phyloP scores from a whole-genome alignment of 352 stramenopile genomes.

The Globisporangium parvum region DNA sequence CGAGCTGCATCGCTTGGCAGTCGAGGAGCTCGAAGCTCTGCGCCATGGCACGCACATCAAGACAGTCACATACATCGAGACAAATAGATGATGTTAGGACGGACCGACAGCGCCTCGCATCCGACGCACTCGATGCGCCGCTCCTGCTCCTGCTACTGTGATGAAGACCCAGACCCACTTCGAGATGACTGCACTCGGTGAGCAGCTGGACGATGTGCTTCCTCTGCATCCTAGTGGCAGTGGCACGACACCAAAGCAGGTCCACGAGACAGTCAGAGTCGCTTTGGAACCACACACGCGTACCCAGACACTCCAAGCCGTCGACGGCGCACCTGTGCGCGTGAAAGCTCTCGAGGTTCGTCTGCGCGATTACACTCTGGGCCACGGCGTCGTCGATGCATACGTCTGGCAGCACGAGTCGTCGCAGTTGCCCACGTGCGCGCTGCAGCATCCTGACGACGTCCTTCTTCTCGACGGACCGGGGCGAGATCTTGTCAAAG shows the following conservation, averaged over 20 bases:
- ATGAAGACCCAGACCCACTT: slow-evolving; percentile 14
- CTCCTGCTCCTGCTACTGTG: no score
- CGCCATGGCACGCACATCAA: background rate
- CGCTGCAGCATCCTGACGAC: slow-evolving; percentile 34
- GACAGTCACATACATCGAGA: background rate
- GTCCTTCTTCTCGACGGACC: slow-evolving; percentile 25
- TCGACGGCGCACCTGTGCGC: slow-evolving; percentile 33
- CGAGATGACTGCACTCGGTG: slow-evolving; percentile 22
- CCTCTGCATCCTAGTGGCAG: slow-evolving; percentile 32
- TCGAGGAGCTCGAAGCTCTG: slow-evolving; percentile 59
- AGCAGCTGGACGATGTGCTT: slow-evolving; percentile 48
- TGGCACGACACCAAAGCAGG: background rate
- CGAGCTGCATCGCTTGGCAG: slow-evolving; percentile 42
- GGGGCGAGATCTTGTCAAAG: slow-evolving; percentile 28
- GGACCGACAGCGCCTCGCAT: no score
- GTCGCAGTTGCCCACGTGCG: slow-evolving; percentile 22
- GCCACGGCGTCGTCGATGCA: slow-evolving; percentile 38
- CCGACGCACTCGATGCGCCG: no score
- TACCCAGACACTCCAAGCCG: background rate
- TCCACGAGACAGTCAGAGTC: background rate
- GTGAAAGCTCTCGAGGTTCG: slow-evolving; percentile 32
- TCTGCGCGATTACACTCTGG: slow-evolving; percentile 28
- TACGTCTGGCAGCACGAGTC: slow-evolving; percentile 38
- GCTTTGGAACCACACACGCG: no score
- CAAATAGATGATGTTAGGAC: background rate